Evolutionary conservation across 176 grass and related monocot genomes (phyloP).

Genomic region (Eremochloa ophiuroides): DNA sequence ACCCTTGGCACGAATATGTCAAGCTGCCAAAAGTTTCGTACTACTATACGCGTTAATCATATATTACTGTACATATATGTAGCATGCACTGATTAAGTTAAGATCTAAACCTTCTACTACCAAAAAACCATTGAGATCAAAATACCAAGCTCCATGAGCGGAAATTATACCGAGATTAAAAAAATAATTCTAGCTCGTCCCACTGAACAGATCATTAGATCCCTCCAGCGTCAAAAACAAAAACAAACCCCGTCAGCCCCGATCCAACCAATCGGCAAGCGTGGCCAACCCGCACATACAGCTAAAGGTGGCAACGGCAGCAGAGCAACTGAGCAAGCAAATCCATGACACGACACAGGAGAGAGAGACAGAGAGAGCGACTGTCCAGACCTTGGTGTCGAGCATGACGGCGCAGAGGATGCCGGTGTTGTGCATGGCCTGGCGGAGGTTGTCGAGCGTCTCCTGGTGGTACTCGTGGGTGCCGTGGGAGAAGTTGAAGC

Average conservation of each 20-base stretch:
- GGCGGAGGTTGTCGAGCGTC: slow-evolving; percentile 68
- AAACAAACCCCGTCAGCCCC: background rate
- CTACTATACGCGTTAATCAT: too few species aligned
- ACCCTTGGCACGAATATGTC: background rate
- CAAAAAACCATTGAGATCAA: background rate
- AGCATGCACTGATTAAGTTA: background rate
- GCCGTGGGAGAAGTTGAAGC: slow-evolving; percentile 97
- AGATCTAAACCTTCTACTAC: background rate
- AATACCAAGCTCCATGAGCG: background rate
- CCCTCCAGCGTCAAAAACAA: background rate
- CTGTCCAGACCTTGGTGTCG: slow-evolving; percentile 88
- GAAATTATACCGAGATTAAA: background rate
- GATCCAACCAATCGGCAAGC: background rate
- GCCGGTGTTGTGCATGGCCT: slow-evolving; percentile 84
- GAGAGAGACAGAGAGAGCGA: background rate
- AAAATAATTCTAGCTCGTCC: background rate
- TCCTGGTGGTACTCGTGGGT: slow-evolving; percentile 91
- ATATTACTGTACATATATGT: too few species aligned
- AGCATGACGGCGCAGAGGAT: slow-evolving; percentile 95
- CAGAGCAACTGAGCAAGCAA: background rate
- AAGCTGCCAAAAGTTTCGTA: background rate
- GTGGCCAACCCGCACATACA: background rate
- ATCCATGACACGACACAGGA: too few species aligned
- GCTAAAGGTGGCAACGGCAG: background rate
- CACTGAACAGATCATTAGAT: slow-evolving; percentile 18